Base-by-base conservation (phyloP, 1,284 basidiomycete genomes). In the Leccinum pachyderme region DNA sequence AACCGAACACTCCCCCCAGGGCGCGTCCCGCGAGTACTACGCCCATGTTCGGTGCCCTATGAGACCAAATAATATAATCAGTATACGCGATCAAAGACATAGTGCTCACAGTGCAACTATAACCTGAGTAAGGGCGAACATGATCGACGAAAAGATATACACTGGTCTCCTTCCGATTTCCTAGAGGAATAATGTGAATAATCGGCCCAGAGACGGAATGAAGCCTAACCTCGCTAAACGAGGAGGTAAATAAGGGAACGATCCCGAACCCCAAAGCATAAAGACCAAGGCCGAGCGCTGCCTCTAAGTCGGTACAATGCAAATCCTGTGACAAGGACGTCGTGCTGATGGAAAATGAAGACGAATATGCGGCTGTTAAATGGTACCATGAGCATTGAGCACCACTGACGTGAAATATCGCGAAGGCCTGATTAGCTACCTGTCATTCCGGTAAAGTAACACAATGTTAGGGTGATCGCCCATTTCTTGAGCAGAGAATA, bases 141-240 rank as follows among this genome's bases (percentile, higher is more conserved):
- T 62, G 46, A 70, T 59, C 5, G 67, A 67, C 1, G 78, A 73
- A 39, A 70, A 65, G 32, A 81, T 64, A 54, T 80, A 82, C 29
- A 80, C 66, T 39, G 75, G 76, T 35, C 73, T 72, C 39, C 81
- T 61, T 0, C 81, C 81, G 51, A 78, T 72, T 58, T 82, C 81
- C 66, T 67, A 31, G 5, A 49, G 9, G 5, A 7, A 39, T 11
- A 3, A 39, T 11, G 3, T 57, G 47, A 57, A 41, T 11, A 7
- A 7, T 13, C 4, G 31, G 28, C 29, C 6, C 33, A 31, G 12
- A 2, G 18, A 47, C 25, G 28, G 13, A 1, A 37, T 22, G 31
- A 29, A 47, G 45, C 39, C 2, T 8, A 22, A 70, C 65, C 62
- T 83, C 81, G 18, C 74, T 75, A 4, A 81, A 70, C 7, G 81